Evolutionary conservation across 257 asterid species (phyloP), one percentile per base, ranked within the genome.

Genomic region (Paraleonurus japonicus): DNA sequence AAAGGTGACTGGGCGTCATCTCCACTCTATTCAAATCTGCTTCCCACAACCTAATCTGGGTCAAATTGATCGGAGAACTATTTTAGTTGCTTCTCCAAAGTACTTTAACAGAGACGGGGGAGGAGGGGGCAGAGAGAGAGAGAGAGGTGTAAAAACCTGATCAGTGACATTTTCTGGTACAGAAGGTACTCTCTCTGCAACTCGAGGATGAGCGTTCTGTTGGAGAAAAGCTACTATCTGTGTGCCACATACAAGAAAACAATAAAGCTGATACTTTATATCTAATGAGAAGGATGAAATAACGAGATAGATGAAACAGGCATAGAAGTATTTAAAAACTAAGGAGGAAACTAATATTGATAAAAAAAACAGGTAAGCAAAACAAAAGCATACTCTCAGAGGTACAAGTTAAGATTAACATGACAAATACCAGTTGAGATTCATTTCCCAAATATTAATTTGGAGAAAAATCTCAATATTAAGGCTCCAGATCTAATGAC

Each of bases 121-220:
- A 2, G 57, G 28, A n/a, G 62, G 1, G 33, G 5, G 13, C 1
- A 7, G 20, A 61, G 50, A 17, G 47, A 35, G 66, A 1, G 41
- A 35, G 15, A 0, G 24, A 48, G 35, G 1, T 17, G 19, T 35
- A 64, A 7, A 35, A 70, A 93, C 98, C 97, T 90, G 98, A 76
- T 91, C 97, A 2, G 96, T 87, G 55, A 95, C 99, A 75, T 95
- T 95, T 87, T 95, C 99, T 20, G 99, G 99, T 61, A 95, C 99
- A 41, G 90, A 63, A 4, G 99, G 99, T 65, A 79, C 61, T 83
- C 80, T 88, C 86, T 85, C 90, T 0, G 96, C 93, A 65, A 89
- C 96, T 77, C 98, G 89, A 72, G 99, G 96, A 85, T 95, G 98
- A 23, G 96, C 96, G 75, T 95, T 95, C 86, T 95, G 96, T 83